Percentiles rank a stretch among this genome's conserved stretches.
Evolutionary conservation across 2,329 filamentous ascomycete genomes (phyloP).

Genomic region (Fusarium sp.): DNA sequence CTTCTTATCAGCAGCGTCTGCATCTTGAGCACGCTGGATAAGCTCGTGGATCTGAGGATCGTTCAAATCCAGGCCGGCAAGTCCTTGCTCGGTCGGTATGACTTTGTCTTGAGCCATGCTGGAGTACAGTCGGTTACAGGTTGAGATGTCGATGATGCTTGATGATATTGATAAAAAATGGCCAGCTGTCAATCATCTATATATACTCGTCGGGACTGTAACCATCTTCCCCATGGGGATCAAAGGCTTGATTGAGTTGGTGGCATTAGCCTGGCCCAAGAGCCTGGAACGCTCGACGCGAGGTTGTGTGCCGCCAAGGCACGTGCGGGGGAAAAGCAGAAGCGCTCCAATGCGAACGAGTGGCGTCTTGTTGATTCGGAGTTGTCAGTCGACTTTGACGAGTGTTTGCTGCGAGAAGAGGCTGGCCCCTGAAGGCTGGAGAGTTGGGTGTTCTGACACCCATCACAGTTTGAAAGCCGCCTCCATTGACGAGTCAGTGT

Average conservation of each 20-base stretch:
- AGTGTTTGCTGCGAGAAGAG: not conserved
- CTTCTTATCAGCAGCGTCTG: not conserved
- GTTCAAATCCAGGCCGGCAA: constrained; percentile 1
- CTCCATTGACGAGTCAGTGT: not conserved
- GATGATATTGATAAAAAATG: not conserved
- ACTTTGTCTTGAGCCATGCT: not conserved
- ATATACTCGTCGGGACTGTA: not conserved
- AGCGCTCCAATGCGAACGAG: not conserved
- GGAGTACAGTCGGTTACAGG: not conserved
- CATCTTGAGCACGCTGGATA: not conserved
- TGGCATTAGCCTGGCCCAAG: not conserved
- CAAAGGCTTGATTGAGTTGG: not conserved
- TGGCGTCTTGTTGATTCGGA: not conserved
- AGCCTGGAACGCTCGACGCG: not conserved
- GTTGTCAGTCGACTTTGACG: not conserved
- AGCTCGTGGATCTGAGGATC: not conserved
- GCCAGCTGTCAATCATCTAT: not conserved
- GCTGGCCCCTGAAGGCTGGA: not conserved
- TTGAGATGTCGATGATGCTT: not conserved
- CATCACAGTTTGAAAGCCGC: not conserved
- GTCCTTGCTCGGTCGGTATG: not conserved
- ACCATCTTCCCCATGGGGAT: constrained; percentile 4
- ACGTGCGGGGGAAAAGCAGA: not conserved
- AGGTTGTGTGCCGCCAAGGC: not conserved
- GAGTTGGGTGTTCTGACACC: not conserved